Percentiles rank a stretch among this genome's conserved stretches.
These are phyloP conservation scores for Pyrrhoderma lamaoense DNA, from an alignment of 1,284 basidiomycete species.

Conservation along the genomic window DNA sequence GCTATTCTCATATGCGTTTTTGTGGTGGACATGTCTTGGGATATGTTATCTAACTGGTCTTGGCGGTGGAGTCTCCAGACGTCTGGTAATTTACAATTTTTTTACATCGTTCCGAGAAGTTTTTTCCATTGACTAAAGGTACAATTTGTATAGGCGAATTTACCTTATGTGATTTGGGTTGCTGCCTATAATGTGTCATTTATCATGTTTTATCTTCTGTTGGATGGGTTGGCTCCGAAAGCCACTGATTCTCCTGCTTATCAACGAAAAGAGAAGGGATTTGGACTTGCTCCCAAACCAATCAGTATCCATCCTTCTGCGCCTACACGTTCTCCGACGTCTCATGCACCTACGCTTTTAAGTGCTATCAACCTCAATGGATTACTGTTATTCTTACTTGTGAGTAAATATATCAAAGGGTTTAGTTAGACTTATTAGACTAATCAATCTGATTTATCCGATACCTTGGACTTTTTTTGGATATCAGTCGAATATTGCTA, in stretches of 20 bases:
- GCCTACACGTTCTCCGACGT: not conserved
- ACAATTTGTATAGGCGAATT: slow-evolving; percentile 57
- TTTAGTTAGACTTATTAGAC: too few relatives aligned
- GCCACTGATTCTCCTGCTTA: not conserved
- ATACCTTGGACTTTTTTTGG: too few relatives aligned
- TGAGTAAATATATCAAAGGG: too few relatives aligned
- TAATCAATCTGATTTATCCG: too few relatives aligned
- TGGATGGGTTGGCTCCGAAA: slow-evolving; percentile 42
- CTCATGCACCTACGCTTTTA: slow-evolving; percentile 53
- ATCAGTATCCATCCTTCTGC: too few relatives aligned
- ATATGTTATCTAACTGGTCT: slow-evolving; percentile 32
- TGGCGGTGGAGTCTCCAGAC: slow-evolving; percentile 59
- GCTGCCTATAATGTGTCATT: slow-evolving; percentile 86
- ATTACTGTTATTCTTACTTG: slow-evolving; percentile 74
- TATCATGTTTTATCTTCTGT: slow-evolving; percentile 71
- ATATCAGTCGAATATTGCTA: slow-evolving; percentile 76
- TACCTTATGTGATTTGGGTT: slow-evolving; percentile 87
- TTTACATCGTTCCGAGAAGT: slow-evolving; percentile 4
- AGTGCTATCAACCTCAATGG: slow-evolving; percentile 81
- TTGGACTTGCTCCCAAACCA: not conserved
- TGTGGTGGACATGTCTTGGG: slow-evolving; percentile 71
- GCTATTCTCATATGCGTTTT: slow-evolving; percentile 64
- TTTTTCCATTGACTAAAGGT: not conserved
- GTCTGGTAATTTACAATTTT: slow-evolving; percentile 58
- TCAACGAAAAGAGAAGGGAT: slow-evolving; percentile 10